These are phyloP conservation scores for Nothophytophthora sp. DNA, from an alignment of 352 stramenopile genomes.

Conservation along the genomic window DNA sequence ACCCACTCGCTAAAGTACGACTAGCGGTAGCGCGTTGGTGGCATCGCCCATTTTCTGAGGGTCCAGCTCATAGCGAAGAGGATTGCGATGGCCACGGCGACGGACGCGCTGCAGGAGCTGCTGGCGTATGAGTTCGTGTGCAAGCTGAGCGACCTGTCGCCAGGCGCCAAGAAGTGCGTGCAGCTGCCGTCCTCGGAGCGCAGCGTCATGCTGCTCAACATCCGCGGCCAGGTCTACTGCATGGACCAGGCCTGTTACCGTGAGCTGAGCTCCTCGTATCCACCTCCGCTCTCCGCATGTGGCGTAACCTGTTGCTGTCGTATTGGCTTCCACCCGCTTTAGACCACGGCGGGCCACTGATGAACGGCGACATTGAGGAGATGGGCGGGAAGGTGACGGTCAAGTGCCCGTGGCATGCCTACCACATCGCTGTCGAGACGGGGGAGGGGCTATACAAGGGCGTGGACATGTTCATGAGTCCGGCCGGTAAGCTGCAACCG, in stretches of 20 bases:
- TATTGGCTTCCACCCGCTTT: background rate
- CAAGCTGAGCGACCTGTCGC: slow-evolving; percentile 59
- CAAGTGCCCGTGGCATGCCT: slow-evolving; percentile 88
- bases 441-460: slow-evolving; percentile 87
- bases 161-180: slow-evolving; percentile 53
- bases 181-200: slow-evolving; percentile 62
- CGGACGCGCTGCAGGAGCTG: slow-evolving; percentile 26
- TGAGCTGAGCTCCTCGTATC: no score
- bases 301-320: background rate
- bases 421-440: slow-evolving; percentile 80
- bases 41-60: no score
- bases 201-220: slow-evolving; percentile 71
- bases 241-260: slow-evolving; percentile 89
- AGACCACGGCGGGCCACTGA: slow-evolving; percentile 82
- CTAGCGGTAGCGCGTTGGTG: no score
- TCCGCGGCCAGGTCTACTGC: slow-evolving; percentile 70
- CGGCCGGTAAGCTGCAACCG: slow-evolving; percentile 46
- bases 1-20: no score
- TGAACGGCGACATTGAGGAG: slow-evolving; percentile 86
- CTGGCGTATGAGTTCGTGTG: slow-evolving; percentile 72
- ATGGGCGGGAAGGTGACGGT: slow-evolving; percentile 74
- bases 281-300: no score
- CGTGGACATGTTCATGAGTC: slow-evolving; percentile 66
- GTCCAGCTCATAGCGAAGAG: no score
- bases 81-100: background rate